Conservation (phyloP, 768 basidiomycete genomes). For the Sarcomyxa edulis region DNA sequence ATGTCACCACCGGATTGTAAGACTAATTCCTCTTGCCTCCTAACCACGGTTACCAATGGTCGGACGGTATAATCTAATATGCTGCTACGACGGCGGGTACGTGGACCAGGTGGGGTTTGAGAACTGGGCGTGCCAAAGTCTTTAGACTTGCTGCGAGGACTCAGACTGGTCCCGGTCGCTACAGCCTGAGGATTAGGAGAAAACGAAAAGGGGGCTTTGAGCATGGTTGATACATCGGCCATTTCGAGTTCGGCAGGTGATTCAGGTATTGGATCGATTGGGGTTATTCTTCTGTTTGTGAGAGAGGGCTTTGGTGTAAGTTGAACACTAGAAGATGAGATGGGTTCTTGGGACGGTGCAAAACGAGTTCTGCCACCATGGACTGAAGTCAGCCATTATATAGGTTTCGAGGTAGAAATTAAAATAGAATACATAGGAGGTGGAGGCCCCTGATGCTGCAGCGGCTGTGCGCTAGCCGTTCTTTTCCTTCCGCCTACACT, state of each 20-base stretch:
- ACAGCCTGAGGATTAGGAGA: too few relatives aligned
- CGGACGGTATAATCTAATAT: constrained; percentile 29
- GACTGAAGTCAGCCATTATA: too few relatives aligned
- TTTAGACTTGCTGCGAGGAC: background rate
- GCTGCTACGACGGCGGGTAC: constrained; percentile 34
- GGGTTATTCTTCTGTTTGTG: too few relatives aligned
- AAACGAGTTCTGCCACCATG: too few relatives aligned
- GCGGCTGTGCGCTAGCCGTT: constrained; percentile 35
- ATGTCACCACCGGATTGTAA: constrained; percentile 29
- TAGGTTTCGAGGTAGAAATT: too few relatives aligned
- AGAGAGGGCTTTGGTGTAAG: too few relatives aligned
- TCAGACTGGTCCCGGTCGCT: background rate
- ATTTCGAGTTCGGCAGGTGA: constrained; percentile 44
- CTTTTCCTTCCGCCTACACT: constrained; percentile 34
- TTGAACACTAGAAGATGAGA: too few relatives aligned
- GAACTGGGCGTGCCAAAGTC: constrained; percentile 27
- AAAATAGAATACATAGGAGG: constrained; percentile 11
- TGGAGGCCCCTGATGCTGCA: too few relatives aligned
- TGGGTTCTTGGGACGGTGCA: too few relatives aligned
- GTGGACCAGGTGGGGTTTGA: constrained; percentile 32
- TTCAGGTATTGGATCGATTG: constrained; percentile 40
- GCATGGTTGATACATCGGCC: constrained; percentile 46
- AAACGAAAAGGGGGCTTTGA: constrained; percentile 43
- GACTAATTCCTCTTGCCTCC: constrained; percentile 27
- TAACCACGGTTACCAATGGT: constrained; percentile 22